Percentiles rank a stretch among this genome's conserved stretches.
These are phyloP conservation scores for Lasiosphaeria hispida DNA, from an alignment of 495 filamentous ascomycete genomes.

Conservation along the genomic window DNA sequence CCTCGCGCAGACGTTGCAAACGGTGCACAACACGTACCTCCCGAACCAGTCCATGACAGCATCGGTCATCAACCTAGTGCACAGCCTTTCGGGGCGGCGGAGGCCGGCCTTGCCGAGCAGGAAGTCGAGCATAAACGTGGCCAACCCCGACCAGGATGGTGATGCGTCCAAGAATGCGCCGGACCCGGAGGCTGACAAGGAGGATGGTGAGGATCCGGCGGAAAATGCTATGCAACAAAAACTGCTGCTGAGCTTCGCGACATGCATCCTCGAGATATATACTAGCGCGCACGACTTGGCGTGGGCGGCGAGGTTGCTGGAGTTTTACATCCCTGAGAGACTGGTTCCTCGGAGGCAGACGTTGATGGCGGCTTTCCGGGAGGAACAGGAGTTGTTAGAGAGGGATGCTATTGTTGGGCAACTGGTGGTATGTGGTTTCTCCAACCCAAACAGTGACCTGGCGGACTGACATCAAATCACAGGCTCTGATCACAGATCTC, in stretches of 20 bases:
- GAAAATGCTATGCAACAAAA: constrained; percentile 63
- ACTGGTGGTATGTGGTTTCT: constrained; percentile 57
- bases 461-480: background rate
- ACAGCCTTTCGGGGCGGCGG: constrained; percentile 67
- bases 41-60: constrained; percentile 62
- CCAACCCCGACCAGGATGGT: constrained; percentile 44
- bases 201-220: constrained; percentile 49
- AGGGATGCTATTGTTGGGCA: constrained; percentile 73
- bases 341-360: constrained; percentile 56
- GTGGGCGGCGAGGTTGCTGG: constrained; percentile 74
- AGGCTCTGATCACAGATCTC: constrained; percentile 74
- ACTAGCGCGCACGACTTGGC: constrained; percentile 62
- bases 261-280: constrained; percentile 82
- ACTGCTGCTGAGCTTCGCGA: constrained; percentile 80
- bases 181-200: constrained; percentile 73
- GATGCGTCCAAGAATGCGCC: constrained; percentile 58
- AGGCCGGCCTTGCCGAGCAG: constrained; percentile 73
- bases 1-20: constrained; percentile 81
- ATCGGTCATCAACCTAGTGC: constrained; percentile 71
- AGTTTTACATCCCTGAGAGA: constrained; percentile 64
- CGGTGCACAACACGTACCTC: constrained; percentile 68
- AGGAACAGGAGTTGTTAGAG: constrained; percentile 60
- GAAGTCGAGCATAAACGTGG: constrained; percentile 58
- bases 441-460: background rate
- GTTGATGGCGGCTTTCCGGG: constrained; percentile 57